A percentile compares a stretch with the other conserved stretches of the same genome.
These are phyloP conservation scores for Fusarium musae DNA, from an alignment of 2,329 filamentous ascomycete species.

Conservation along the genomic window DNA sequence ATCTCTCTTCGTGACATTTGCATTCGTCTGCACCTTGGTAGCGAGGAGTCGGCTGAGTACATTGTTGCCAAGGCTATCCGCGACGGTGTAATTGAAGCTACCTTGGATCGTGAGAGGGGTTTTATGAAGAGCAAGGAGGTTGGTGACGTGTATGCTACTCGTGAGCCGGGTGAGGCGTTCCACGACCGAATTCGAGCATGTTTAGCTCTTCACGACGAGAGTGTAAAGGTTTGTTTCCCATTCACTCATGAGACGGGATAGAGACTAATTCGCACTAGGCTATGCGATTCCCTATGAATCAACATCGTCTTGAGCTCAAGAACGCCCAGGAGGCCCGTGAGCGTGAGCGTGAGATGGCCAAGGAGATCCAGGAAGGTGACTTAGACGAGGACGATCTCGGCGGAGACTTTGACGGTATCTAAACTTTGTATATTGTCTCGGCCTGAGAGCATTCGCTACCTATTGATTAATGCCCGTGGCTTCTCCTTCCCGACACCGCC, in stretches of 20 bases:
- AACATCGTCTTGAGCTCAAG: slow-evolving; percentile 95
- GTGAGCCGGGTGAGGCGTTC: slow-evolving; percentile 96
- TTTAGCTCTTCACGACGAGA: slow-evolving; percentile 93
- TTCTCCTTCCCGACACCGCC: slow-evolving; percentile 10
- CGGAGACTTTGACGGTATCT: slow-evolving; percentile 96
- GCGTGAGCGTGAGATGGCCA: slow-evolving; percentile 94
- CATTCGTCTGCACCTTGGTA: slow-evolving; percentile 90
- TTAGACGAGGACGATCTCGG: slow-evolving; percentile 96
- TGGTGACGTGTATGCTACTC: slow-evolving; percentile 94
- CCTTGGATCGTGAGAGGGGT: slow-evolving; percentile 90
- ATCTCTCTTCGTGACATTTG: slow-evolving; percentile 98
- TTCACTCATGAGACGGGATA: neutral
- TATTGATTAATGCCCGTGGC: slow-evolving; percentile 16
- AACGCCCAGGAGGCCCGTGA: slow-evolving; percentile 98
- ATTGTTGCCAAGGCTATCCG: slow-evolving; percentile 99
- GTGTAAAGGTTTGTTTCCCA: slow-evolving; percentile 79
- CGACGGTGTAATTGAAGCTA: slow-evolving; percentile 96
- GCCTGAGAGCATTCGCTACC: slow-evolving; percentile 8
- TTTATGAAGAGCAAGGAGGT: slow-evolving; percentile 99
- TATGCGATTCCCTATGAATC: slow-evolving; percentile 99
- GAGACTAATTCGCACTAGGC: slow-evolving; percentile 65
- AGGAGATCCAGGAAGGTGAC: slow-evolving; percentile 98
- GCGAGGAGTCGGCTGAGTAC: slow-evolving; percentile 97
- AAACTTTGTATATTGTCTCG: slow-evolving; percentile 51
- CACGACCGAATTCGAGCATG: slow-evolving; percentile 96